Evolutionary conservation across 2,329 filamentous ascomycete species (phyloP).

Genomic region (Fusarium algeriense): DNA sequence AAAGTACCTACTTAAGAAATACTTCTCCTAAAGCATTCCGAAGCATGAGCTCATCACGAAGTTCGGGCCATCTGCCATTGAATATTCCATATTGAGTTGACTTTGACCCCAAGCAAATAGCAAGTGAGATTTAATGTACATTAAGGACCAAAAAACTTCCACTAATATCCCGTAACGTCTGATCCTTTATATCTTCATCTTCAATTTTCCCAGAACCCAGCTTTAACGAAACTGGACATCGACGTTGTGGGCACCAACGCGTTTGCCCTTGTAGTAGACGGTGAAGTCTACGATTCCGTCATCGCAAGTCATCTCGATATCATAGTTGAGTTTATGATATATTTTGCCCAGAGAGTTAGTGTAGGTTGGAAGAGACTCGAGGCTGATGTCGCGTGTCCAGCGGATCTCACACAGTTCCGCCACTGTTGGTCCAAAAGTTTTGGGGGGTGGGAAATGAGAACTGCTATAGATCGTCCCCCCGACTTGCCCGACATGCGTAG

Average conservation of each 20-base stretch:
- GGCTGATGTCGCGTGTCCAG: constrained; percentile 26
- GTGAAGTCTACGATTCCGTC: constrained; percentile 43
- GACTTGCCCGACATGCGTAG: accelerated
- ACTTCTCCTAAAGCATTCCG: too few species aligned
- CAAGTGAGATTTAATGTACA: too few species aligned
- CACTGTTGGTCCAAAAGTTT: accelerated
- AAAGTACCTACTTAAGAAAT: too few species aligned
- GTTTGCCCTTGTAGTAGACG: constrained; percentile 17
- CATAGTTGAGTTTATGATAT: background rate
- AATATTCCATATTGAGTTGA: too few species aligned
- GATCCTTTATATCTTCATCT: too few species aligned
- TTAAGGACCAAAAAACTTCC: too few species aligned
- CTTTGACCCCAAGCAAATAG: too few species aligned
- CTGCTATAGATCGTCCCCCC: background rate
- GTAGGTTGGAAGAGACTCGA: constrained; percentile 15
- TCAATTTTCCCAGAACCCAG: too few species aligned
- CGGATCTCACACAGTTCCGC: constrained; percentile 31
- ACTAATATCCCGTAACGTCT: too few species aligned
- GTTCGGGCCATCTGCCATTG: too few species aligned
- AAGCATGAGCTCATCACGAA: too few species aligned
- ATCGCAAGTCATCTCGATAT: constrained; percentile 38
- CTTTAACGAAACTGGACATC: constrained; percentile 42
- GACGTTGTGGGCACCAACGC: constrained; percentile 34
- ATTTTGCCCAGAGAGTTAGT: constrained; percentile 25
- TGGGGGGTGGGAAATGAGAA: background rate